These are phyloP conservation scores for Brassica juncea DNA, from an alignment of 345 rosid genomes.

Conservation along the genomic window DNA sequence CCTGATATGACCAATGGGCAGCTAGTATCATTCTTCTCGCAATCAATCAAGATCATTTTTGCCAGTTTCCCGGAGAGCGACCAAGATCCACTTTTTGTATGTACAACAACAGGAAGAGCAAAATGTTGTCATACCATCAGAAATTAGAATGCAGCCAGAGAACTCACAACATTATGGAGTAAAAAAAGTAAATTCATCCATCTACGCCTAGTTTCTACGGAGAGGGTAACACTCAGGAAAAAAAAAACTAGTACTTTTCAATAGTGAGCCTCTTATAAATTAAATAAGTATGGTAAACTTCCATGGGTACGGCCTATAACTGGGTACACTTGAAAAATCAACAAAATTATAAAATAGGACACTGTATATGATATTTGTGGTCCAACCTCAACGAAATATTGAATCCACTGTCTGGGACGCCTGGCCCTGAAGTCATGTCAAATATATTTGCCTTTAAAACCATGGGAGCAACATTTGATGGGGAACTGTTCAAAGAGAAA, in stretches of 20 bases:
- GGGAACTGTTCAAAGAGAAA: conserved; percentile 55
- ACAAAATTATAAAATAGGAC: conserved; percentile 4
- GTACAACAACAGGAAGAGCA: conserved; percentile 13
- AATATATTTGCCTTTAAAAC: conserved; percentile 64
- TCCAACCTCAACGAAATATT: conserved; percentile 63
- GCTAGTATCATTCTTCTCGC: conserved; percentile 70
- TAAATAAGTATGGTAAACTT: conserved; percentile 1
- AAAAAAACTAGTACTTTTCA: not conserved
- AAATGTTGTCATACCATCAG: conserved; percentile 9
- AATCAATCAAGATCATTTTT: conserved; percentile 76
- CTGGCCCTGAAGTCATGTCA: conserved; percentile 57
- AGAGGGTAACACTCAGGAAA: not conserved
- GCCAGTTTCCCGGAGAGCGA: conserved; percentile 84
- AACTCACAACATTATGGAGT: too few species aligned
- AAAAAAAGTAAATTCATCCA: too few species aligned
- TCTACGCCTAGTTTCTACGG: too few species aligned
- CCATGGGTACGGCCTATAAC: not conserved
- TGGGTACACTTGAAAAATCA: conserved; percentile 24
- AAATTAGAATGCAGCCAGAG: conserved; percentile 25
- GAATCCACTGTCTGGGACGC: conserved; percentile 46
- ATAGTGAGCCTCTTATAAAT: conserved; percentile 3
- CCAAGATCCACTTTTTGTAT: conserved; percentile 64
- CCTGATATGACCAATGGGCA: conserved; percentile 80
- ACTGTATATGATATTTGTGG: conserved; percentile 20
- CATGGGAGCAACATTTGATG: conserved; percentile 64